Base-by-base conservation (phyloP, 495 filamentous ascomycete genomes). In the Massariosphaeria phaeospora region DNA sequence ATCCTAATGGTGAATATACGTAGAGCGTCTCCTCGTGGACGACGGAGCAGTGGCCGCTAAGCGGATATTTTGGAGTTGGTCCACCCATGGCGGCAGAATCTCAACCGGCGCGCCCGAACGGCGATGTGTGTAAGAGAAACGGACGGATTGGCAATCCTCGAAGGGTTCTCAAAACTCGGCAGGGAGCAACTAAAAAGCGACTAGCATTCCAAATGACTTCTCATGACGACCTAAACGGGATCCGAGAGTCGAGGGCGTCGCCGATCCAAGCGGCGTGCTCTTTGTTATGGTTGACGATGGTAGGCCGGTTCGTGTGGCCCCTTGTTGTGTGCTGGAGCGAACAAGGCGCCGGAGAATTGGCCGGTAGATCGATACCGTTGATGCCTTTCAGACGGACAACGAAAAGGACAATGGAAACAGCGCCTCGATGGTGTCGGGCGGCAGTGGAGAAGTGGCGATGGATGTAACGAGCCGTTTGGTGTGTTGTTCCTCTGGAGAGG, bases 1-100 rank as follows among this genome's bases (percentile, higher is more conserved):
- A 89, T 20, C 84, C 87, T 43, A 77, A 70, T 17, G 80, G 66
- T 31, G 88, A 86, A 64, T 88, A 96, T 10, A 83, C 82, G 72
- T 95, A 98, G 13, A 98, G 80, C 15, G 84, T 93, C 69, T 86
- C 82, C 67, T 91, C 76, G 70, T 86, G 74, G 47, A 98, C 78
- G 52, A 84, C 80, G 13, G 89, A 93, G 71, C 93, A 98, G 62
- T 84, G 80, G 71, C 84, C 82, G 61, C 79, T 76, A 58, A 95
- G 72, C 56, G 79, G 67, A 55, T 80, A 72, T 11, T 75, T 73
- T 50, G 90, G 90, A 62, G 58, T 42, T 27, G 70, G 70, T 15
- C 58, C 17, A 25, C 47, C 45, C 62, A 65, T 65, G 18, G n/a
- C n/a, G n/a, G n/a, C n/a, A n/a, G n/a, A n/a, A n/a, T n/a, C n/a